Evolutionary conservation across 106 monocot species (phyloP), one percentile per base, ranked within the genome.

Genomic region (Dioscorea zingiberensis): DNA sequence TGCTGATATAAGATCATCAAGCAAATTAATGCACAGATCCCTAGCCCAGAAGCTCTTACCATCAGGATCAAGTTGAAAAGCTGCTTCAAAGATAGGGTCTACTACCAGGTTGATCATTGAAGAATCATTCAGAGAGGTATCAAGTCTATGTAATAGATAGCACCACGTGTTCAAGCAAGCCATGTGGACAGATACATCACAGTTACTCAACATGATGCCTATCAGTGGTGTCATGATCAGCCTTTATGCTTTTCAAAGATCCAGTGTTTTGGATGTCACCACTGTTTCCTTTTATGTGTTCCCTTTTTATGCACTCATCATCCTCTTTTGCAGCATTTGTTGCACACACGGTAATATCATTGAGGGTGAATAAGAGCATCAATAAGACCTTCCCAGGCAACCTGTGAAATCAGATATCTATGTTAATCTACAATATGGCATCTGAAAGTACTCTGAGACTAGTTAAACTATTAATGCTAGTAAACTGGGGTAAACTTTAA

Each of bases 121-220:
- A 45, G 65, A 69, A 46, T 77, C 67, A 25, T 82, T 86, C 21
- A 86, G 55, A 62, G 64, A 72, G 30, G 38, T 14, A 69, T 65
- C 74, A 32, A 86, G 78, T 72, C 80, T 86, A 51, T 82, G 75
- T 60, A 86, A 62, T 28, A 86, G 78, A 78, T 78, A 77, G 15
- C 65, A 49, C 85, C 81, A 86, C 54, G 78, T 81, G 51, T 65
- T 71, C 25, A 86, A 29, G 46, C 71, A 81, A 14, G 69, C 54
- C 26, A 48, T 64, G 29, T 54, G 75, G 64, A 86, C 78, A 48
- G 74, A 67, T 58, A 75, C 46, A 30, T 45, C 46, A 55, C 56
- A 71, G 68, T 63, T 81, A 54, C 72, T 81, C 72, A 68, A 75
- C 64, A 86, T 54, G 62, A 86, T 71, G 23, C 81, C 74, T 60